Percentiles rank a stretch among this genome's conserved stretches.
These are phyloP conservation scores for Keqinozyma sinolaborantium DNA, from an alignment of 1,139 yeast genomes.

Conservation along the genomic window DNA sequence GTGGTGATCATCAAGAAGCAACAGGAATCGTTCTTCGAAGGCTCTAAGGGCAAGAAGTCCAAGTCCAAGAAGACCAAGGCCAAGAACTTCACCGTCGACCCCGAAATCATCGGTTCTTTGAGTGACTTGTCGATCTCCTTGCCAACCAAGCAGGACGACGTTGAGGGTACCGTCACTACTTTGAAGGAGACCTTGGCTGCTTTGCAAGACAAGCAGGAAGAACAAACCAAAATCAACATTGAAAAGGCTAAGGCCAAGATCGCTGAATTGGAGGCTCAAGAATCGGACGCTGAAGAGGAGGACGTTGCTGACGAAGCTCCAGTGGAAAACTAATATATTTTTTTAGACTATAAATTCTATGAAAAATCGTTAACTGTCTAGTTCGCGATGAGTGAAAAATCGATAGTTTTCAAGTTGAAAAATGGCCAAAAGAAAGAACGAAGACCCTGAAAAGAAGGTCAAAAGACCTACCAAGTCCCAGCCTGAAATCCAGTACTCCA, in stretches of 20 bases:
- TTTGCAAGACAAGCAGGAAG: slow-evolving; percentile 73
- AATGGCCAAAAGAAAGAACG: slow-evolving; percentile 30
- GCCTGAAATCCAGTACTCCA: slow-evolving; percentile 28
- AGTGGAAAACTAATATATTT: neutral
- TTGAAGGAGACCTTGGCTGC: slow-evolving; percentile 73
- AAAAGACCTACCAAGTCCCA: slow-evolving; percentile 29
- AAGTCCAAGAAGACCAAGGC: slow-evolving; percentile 41
- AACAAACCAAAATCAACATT: slow-evolving; percentile 73
- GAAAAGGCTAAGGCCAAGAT: slow-evolving; percentile 75
- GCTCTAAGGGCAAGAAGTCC: slow-evolving; percentile 46
- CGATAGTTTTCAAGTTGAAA: no score
- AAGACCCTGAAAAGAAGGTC: slow-evolving; percentile 18
- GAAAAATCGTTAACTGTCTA: no score
- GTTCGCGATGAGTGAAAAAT: no score
- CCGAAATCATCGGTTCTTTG: slow-evolving; percentile 75
- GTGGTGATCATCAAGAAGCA: slow-evolving; percentile 65
- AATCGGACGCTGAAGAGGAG: slow-evolving; percentile 24
- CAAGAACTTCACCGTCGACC: slow-evolving; percentile 66
- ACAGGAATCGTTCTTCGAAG: slow-evolving; percentile 54
- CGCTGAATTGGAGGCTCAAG: slow-evolving; percentile 55
- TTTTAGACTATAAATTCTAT: no score
- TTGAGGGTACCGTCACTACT: slow-evolving; percentile 60
- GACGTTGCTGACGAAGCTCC: slow-evolving; percentile 14
- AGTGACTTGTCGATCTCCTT: slow-evolving; percentile 74
- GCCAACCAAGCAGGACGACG: slow-evolving; percentile 77